Base-by-base conservation (phyloP, 2,329 filamentous ascomycete species). In the Ascochyta rabiei region DNA sequence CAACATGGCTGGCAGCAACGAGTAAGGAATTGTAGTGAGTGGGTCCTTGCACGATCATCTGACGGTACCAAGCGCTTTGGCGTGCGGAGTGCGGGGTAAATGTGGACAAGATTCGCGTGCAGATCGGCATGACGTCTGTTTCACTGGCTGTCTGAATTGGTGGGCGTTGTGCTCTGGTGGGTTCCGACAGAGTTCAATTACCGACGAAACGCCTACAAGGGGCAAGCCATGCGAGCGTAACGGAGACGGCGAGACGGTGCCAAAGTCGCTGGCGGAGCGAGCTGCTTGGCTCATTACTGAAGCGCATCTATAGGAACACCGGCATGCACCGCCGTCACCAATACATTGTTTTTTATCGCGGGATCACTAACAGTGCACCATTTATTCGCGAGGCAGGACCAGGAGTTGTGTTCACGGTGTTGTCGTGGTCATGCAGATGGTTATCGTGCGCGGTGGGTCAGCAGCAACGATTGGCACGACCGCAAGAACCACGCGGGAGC, bases 21-120 rank as follows among this genome's bases (percentile, higher is more conserved):
- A 45, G 34, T 45, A 28, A 30, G 28, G 37, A 13, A 21, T 15
- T 15, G 38, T 48, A 53, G 39, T 42, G 50, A 43, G 52, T 49
- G 55, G 55, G 46, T 33, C 41, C 9, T 38, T 6, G 39, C 30
- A 38, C 31, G 43, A 33, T 40, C 21, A 15, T 63, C 59, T 62
- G 62, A 62, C 21, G 60, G 58, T 57, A 59, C 23, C 24, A 42
- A 48, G 53, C 44, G 49, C 19, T 19, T 26, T 13, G 34, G 26
- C 30, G 23, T 34, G 30, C 16, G 30, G 48, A 46, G 48, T 62
- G 62, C 62, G 64, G 64, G 62, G 64, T 67, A 65, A 55, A 40
- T 37, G 16, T 34, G 44, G 48, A 35, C 35, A 43, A 33, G 53
- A 53, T 63, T 51, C 48, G 45, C 51, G 30, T 39, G 48, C 39